Conservation (phyloP, 2,329 filamentous ascomycete species). For the Botrytis squamosa region DNA sequence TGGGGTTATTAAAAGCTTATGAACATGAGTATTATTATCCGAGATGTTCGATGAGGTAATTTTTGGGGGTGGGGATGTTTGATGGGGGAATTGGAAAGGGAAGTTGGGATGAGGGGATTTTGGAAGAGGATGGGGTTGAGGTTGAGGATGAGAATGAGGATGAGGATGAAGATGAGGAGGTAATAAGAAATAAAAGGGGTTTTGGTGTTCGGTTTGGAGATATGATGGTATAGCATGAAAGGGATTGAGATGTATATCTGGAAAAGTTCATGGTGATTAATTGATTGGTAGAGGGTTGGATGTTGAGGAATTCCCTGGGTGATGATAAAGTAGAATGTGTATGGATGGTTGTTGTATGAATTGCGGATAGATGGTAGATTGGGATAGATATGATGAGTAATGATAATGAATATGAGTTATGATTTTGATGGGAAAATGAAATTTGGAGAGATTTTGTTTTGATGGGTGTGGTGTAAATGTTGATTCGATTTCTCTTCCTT, state of each 20-base stretch:
- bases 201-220: neutral
- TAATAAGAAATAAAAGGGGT: neutral
- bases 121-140: neutral
- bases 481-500: too few relatives aligned
- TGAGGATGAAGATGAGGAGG: neutral
- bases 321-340: neutral
- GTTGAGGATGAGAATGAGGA: neutral
- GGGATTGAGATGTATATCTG: neutral
- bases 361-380: neutral
- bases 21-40: conserved; percentile 16
- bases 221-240: neutral
- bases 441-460: too few relatives aligned
- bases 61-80: neutral
- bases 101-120: neutral
- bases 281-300: neutral
- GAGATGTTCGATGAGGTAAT: conserved; percentile 6
- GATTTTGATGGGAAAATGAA: too few relatives aligned
- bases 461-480: too few relatives aligned
- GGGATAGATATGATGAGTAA: neutral
- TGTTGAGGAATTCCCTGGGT: neutral
- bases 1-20: conserved; percentile 19
- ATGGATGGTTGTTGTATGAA: neutral
- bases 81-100: too few relatives aligned
- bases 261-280: neutral
- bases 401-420: neutral